These are phyloP conservation scores for Colletotrichum eremochloae DNA, from an alignment of 2,329 filamentous ascomycete genomes.

Conservation along the genomic window DNA sequence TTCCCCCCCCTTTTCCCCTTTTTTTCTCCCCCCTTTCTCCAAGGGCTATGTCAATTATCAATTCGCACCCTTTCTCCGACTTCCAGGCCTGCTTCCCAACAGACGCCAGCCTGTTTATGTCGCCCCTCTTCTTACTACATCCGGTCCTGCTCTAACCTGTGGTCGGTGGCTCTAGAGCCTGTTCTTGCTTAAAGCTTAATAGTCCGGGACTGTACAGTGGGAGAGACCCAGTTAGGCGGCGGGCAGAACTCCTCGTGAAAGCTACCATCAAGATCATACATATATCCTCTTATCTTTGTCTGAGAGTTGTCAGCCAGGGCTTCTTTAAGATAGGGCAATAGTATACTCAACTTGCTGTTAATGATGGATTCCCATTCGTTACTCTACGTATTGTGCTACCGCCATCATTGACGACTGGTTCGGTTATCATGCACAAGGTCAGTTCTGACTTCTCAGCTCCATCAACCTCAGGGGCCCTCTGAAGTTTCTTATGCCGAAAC, in stretches of 20 bases:
- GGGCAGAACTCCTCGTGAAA: slow-evolving; percentile 8
- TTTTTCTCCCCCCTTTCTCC: neutral
- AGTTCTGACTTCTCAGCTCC: too few species aligned
- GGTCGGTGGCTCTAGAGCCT: slow-evolving; percentile 7
- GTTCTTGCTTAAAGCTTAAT: too few species aligned
- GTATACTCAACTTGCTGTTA: too few species aligned
- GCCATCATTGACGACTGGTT: too few species aligned
- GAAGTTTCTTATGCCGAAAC: too few species aligned
- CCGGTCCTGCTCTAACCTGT: neutral
- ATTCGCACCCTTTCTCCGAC: neutral
- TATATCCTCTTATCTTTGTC: neutral
- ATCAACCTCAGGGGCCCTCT: too few species aligned
- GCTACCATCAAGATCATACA: neutral
- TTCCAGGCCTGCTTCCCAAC: neutral
- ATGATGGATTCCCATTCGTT: too few species aligned
- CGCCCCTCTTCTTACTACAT: slow-evolving; percentile 2
- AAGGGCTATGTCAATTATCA: neutral
- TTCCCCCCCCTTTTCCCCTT: too few species aligned
- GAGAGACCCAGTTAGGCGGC: neutral
- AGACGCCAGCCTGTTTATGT: neutral
- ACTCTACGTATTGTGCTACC: too few species aligned
- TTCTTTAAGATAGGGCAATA: neutral
- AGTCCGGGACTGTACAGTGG: too few species aligned
- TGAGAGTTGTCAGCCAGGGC: neutral
- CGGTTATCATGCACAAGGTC: too few species aligned